Evolutionary conservation across 192 early-diverging fungal genomes (phyloP).

Genomic region (Backusella luteola): DNA sequence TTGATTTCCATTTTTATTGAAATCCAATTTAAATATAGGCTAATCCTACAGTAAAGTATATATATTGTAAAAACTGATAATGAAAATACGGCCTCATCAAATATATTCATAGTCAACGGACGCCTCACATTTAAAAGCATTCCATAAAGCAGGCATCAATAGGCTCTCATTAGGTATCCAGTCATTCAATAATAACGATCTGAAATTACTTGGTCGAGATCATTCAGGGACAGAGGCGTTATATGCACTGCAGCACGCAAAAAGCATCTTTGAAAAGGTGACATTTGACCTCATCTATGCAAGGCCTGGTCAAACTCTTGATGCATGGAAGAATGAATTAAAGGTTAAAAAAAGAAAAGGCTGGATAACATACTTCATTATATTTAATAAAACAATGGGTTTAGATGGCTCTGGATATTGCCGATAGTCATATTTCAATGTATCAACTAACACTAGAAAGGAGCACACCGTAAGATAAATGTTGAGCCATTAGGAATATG

Average conservation of each 20-base stretch:
- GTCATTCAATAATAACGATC: conserved; percentile 39
- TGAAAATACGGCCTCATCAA: background rate
- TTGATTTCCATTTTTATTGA: background rate
- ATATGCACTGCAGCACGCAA: conserved; percentile 39
- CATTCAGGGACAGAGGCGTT: conserved; percentile 44
- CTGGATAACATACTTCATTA: background rate
- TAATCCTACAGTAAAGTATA: conserved; percentile 46
- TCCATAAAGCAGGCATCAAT: conserved; percentile 48
- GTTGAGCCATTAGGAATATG: background rate
- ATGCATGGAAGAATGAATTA: conserved; percentile 43
- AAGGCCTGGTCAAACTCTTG: conserved; percentile 41
- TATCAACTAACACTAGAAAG: conserved; percentile 54
- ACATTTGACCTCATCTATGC: conserved; percentile 57
- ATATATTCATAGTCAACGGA: conserved; percentile 18
- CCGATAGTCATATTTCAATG: conserved; percentile 49
- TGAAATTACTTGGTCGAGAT: conserved; percentile 44
- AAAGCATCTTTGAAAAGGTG: conserved; percentile 40
- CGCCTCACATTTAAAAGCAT: conserved; percentile 21
- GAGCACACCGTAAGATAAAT: conserved; percentile 44
- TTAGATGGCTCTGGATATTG: conserved; percentile 42
- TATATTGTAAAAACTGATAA: too few species aligned
- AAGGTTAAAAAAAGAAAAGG: conserved; percentile 11
- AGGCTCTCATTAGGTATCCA: conserved; percentile 54
- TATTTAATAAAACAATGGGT: background rate
- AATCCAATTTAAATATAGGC: conserved; percentile 31